Percentiles rank a stretch among this genome's conserved stretches.
These are phyloP conservation scores for Blumeria hordei DNA, from an alignment of 2,329 filamentous ascomycete species.

Conservation along the genomic window DNA sequence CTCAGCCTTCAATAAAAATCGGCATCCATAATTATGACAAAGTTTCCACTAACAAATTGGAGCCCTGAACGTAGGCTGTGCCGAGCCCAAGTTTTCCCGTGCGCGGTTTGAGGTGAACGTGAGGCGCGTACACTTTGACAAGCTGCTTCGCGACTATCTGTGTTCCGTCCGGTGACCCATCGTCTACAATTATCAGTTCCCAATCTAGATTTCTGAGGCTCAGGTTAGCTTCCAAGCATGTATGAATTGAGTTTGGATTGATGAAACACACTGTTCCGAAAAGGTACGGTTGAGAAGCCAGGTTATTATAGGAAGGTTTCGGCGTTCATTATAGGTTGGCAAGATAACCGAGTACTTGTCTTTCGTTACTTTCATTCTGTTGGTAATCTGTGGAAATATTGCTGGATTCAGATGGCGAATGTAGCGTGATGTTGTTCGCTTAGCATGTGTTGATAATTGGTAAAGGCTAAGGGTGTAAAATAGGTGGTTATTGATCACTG, in stretches of 20 bases:
- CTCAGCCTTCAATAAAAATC: too few species aligned
- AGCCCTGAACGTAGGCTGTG: constrained; percentile 20
- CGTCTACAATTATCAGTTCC: constrained; percentile 96
- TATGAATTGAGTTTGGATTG: background rate
- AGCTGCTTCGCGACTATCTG: constrained; percentile 79
- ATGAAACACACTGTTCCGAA: constrained; percentile 45
- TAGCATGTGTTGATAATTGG: too few species aligned
- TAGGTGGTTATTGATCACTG: too few species aligned
- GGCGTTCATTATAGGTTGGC: constrained; percentile 95
- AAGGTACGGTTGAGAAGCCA: constrained; percentile 90
- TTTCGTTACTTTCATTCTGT: constrained; percentile 12
- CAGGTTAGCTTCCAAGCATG: background rate
- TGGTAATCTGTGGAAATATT: too few species aligned
- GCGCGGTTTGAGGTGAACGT: constrained; percentile 66
- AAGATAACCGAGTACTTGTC: constrained; percentile 95
- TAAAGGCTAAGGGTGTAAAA: too few species aligned
- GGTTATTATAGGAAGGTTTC: constrained; percentile 84
- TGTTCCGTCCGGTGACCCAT: constrained; percentile 89
- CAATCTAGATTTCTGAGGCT: constrained; percentile 63
- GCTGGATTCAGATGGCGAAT: too few species aligned
- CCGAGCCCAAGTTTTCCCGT: constrained; percentile 34
- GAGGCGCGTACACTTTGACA: constrained; percentile 57
- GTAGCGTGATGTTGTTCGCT: too few species aligned
- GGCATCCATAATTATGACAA: constrained; percentile 98
- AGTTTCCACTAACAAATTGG: constrained; percentile 76